Percentiles rank a stretch among this genome's conserved stretches.
These are phyloP conservation scores for Pestalotiopsis sp. DNA, from an alignment of 2,329 filamentous ascomycete species.

Conservation along the genomic window DNA sequence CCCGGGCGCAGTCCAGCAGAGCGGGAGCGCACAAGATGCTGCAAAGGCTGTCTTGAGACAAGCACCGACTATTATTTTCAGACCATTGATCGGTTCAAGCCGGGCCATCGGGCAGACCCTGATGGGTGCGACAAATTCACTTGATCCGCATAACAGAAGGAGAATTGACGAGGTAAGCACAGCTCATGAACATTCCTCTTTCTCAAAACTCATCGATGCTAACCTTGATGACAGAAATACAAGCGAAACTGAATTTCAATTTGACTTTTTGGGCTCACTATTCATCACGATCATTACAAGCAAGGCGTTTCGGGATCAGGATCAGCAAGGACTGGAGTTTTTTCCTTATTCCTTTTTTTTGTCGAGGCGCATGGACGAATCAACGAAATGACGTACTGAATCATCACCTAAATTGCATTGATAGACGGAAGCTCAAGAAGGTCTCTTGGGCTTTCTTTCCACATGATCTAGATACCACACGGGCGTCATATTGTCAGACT, in stretches of 20 bases:
- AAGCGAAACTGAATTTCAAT: conserved; percentile 41
- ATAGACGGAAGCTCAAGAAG: not conserved
- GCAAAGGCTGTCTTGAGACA: conserved; percentile 77
- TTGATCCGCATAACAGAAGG: conserved; percentile 81
- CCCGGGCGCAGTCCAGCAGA: conserved; percentile 88
- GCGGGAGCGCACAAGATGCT: conserved; percentile 77
- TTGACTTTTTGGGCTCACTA: not conserved
- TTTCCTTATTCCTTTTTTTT: not conserved
- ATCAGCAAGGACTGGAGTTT: not conserved
- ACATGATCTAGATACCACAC: not conserved
- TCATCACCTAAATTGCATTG: conserved; percentile 3
- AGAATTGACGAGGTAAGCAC: conserved; percentile 87
- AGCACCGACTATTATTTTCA: conserved; percentile 90
- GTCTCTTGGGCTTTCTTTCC: not conserved
- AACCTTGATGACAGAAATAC: conserved; percentile 45
- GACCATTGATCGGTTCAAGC: conserved; percentile 87
- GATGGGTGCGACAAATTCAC: conserved; percentile 86
- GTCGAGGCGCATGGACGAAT: not conserved
- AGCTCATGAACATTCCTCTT: not conserved
- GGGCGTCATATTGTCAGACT: not conserved
- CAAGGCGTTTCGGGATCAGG: not conserved
- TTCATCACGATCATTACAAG: conserved; percentile 9
- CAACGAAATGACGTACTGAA: not conserved
- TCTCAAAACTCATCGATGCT: conserved; percentile 9
- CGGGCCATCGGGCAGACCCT: conserved; percentile 88